Percentiles rank a stretch among this genome's conserved stretches.
phyloP scores from a whole-genome alignment of 2,329 filamentous ascomycete genomes.

The Penicillium concentricum region DNA sequence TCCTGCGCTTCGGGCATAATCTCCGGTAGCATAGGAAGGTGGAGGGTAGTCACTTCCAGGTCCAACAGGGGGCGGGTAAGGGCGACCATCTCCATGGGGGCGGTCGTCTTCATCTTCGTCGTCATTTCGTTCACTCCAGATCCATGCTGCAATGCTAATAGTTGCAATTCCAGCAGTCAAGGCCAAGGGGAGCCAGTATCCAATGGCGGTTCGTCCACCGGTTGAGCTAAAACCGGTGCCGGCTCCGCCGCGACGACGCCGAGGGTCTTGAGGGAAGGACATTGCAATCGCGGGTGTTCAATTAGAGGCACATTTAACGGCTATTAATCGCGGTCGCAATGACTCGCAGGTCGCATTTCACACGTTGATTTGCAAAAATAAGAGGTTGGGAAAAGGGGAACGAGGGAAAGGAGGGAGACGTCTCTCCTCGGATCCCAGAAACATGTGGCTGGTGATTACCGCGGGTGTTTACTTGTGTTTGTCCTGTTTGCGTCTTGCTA shows the following conservation, averaged over 20 bases:
- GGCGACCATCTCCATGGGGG: slow-evolving; percentile 35
- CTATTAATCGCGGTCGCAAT: slow-evolving; percentile 24
- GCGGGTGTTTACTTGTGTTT: slow-evolving; percentile 32
- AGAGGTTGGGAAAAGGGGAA: slow-evolving; percentile 20
- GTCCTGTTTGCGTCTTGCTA: slow-evolving; percentile 27
- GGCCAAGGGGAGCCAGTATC: slow-evolving; percentile 86
- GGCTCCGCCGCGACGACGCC: slow-evolving; percentile 38
- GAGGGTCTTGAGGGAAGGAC: slow-evolving; percentile 42
- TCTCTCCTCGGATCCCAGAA: slow-evolving; percentile 37
- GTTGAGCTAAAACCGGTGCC: slow-evolving; percentile 44
- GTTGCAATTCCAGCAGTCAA: slow-evolving; percentile 86
- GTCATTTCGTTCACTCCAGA: slow-evolving; percentile 84
- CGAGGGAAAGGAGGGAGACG: slow-evolving; percentile 13
- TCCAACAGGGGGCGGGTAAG: slow-evolving; percentile 27
- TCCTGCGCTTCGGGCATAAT: slow-evolving; percentile 36
- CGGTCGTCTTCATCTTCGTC: slow-evolving; percentile 66
- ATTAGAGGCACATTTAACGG: slow-evolving; percentile 30
- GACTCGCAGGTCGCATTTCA: slow-evolving; percentile 35
- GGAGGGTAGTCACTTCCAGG: slow-evolving; percentile 27
- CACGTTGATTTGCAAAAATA: slow-evolving; percentile 16
- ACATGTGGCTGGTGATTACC: slow-evolving; percentile 44
- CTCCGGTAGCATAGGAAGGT: slow-evolving; percentile 28
- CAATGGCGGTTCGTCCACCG: slow-evolving; percentile 43
- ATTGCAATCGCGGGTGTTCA: slow-evolving; percentile 32
- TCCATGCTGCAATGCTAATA: slow-evolving; percentile 82